Evolutionary conservation across 2,329 filamentous ascomycete genomes (phyloP).

Genomic region (Aspergillus clavatus): DNA sequence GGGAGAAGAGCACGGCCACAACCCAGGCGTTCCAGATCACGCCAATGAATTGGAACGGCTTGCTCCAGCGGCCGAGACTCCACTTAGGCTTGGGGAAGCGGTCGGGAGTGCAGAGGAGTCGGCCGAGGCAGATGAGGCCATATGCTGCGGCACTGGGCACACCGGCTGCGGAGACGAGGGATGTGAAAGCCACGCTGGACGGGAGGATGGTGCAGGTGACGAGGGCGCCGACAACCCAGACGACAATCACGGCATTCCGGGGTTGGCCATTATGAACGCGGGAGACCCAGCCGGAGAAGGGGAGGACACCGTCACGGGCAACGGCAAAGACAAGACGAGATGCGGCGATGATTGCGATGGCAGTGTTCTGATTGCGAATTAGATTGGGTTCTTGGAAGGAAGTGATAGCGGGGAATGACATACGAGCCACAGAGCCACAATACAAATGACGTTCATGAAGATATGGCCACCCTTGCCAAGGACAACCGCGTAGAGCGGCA

Average conservation of each 20-base stretch:
- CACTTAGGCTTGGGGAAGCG: conserved; percentile 46
- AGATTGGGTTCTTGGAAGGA: not conserved
- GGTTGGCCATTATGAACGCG: conserved; percentile 54
- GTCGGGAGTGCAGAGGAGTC: conserved; percentile 46
- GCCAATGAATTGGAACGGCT: conserved; percentile 45
- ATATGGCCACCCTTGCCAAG: conserved; percentile 54
- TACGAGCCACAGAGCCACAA: conserved; percentile 49
- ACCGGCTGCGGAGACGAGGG: conserved; percentile 50
- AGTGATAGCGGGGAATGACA: conserved; percentile 16
- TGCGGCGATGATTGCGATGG: conserved; percentile 55
- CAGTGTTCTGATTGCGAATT: conserved; percentile 46
- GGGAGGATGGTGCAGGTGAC: conserved; percentile 58
- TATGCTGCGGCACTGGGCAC: conserved; percentile 51
- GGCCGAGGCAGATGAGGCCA: conserved; percentile 48
- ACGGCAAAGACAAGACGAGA: conserved; percentile 61
- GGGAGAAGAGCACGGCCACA: conserved; percentile 46
- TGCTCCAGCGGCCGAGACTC: conserved; percentile 44
- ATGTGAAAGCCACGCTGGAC: conserved; percentile 51
- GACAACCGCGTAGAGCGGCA: conserved; percentile 54
- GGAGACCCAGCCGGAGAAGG: conserved; percentile 56
- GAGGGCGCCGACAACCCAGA: conserved; percentile 51
- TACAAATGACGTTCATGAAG: conserved; percentile 58
- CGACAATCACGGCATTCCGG: conserved; percentile 56
- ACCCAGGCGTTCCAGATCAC: conserved; percentile 50
- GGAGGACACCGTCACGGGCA: conserved; percentile 57